Evolutionary conservation across 2,329 filamentous ascomycete species (phyloP).

Genomic region (Fusarium aywerte): DNA sequence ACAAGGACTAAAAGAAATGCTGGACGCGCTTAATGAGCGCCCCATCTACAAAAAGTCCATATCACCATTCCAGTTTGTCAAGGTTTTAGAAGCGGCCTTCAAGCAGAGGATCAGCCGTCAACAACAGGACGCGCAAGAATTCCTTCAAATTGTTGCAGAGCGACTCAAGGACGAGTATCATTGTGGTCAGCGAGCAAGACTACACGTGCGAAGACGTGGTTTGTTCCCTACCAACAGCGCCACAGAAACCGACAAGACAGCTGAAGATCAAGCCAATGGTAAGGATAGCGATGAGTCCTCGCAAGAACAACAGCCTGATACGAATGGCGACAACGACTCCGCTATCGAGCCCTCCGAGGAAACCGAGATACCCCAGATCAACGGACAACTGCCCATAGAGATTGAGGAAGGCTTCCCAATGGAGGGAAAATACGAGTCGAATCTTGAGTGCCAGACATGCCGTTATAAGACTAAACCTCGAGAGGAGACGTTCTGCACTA

Average conservation of each 20-base stretch:
- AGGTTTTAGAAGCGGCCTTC: conserved; percentile 85
- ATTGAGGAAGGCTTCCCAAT: conserved; percentile 85
- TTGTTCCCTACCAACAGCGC: conserved; percentile 25
- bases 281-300: conserved; percentile 15
- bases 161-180: conserved; percentile 94
- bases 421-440: conserved; percentile 92
- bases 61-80: conserved; percentile 84
- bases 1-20: conserved; percentile 86
- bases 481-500: conserved; percentile 86
- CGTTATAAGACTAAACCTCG: conserved; percentile 88
- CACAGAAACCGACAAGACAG: conserved; percentile 28
- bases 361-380: conserved; percentile 34
- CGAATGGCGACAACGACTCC: conserved; percentile 25
- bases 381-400: conserved; percentile 50
- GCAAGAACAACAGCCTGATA: conserved; percentile 22
- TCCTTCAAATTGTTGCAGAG: conserved; percentile 92
- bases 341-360: conserved; percentile 43
- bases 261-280: conserved; percentile 39
- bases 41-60: conserved; percentile 95
- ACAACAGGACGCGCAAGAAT: conserved; percentile 98
- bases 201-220: conserved; percentile 58
- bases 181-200: conserved; percentile 79
- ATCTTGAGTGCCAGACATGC: conserved; percentile 91
- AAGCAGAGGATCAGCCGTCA: conserved; percentile 90
- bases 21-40: conserved; percentile 92